These are phyloP conservation scores for Cladophialophora chaetospira DNA, from an alignment of 2,329 filamentous ascomycete species.

Conservation along the genomic window DNA sequence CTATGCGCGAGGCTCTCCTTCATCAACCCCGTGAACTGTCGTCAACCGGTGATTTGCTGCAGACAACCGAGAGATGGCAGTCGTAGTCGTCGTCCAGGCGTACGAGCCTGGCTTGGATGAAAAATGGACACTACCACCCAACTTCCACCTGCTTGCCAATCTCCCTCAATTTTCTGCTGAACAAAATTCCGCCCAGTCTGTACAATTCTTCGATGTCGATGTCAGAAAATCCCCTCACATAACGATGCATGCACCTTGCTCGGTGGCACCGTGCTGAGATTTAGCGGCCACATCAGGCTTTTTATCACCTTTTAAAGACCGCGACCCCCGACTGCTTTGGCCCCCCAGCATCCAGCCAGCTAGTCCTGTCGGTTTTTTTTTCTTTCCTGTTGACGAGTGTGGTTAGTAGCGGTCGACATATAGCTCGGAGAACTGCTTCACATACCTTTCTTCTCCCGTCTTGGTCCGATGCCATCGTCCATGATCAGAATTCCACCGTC, in stretches of 20 bases:
- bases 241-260: conserved; percentile 36
- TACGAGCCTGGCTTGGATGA: conserved; percentile 21
- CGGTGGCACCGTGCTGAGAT: conserved; percentile 35
- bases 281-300: conserved; percentile 44
- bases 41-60: conserved; percentile 16
- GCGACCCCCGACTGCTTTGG: conserved; percentile 21
- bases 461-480: conserved; percentile 20
- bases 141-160: conserved; percentile 16
- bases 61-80: conserved; percentile 19
- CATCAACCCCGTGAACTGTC: conserved; percentile 23
- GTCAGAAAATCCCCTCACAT: conserved; percentile 34
- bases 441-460: conserved; percentile 30
- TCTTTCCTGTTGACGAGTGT: conserved; percentile 14
- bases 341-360: conserved; percentile 50
- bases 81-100: conserved; percentile 18
- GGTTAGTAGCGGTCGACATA: neutral
- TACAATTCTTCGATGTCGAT: conserved; percentile 14
- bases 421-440: neutral
- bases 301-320: conserved; percentile 51
- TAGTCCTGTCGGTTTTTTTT: conserved; percentile 38
- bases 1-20: conserved; percentile 24
- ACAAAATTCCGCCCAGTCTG: conserved; percentile 15
- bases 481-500: conserved; percentile 29
- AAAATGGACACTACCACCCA: conserved; percentile 22
- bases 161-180: conserved; percentile 12